Percentiles rank a stretch among this genome's conserved stretches.
These are phyloP conservation scores for Yamadazyma dendronema DNA, from an alignment of 1,139 yeast genomes.

Conservation along the genomic window DNA sequence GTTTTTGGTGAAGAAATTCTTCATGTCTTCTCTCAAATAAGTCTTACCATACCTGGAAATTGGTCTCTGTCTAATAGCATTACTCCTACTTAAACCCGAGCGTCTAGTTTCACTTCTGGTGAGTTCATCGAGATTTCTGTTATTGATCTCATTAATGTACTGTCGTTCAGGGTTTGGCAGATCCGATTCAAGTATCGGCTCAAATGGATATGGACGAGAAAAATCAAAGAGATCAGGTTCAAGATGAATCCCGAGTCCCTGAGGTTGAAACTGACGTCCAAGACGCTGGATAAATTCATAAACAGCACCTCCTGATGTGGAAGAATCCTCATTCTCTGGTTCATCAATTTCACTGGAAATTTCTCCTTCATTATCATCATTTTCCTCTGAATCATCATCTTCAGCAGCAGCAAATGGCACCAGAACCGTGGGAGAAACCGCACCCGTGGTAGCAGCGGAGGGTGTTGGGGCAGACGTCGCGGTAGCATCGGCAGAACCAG, in stretches of 20 bases:
- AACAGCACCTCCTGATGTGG: not conserved
- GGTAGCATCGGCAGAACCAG: too few species aligned
- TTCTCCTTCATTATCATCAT: too few species aligned
- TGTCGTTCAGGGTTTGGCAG: constrained; percentile 1
- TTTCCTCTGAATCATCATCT: too few species aligned
- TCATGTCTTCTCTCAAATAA: constrained; percentile 1
- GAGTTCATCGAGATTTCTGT: constrained; percentile 5
- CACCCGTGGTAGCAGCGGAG: too few species aligned
- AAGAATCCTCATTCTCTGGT: not conserved
- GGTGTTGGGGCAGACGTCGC: too few species aligned
- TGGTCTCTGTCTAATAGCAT: constrained; percentile 6
- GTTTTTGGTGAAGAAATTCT: constrained; percentile 1
- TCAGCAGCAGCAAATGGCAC: too few species aligned
- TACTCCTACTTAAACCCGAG: constrained; percentile 7
- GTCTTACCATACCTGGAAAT: not conserved
- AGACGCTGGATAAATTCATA: not conserved
- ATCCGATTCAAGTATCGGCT: not conserved
- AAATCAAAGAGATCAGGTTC: not conserved
- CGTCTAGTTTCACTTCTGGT: constrained; percentile 10
- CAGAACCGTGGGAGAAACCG: too few species aligned
- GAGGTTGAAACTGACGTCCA: not conserved
- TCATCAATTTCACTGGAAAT: too few species aligned
- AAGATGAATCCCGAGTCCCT: not conserved
- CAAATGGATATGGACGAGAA: not conserved
- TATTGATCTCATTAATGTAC: constrained; percentile 4